Percentiles rank a stretch among this genome's conserved stretches.
These are phyloP conservation scores for Myriangium duriaei DNA, from an alignment of 2,329 filamentous ascomycete genomes.

Conservation along the genomic window DNA sequence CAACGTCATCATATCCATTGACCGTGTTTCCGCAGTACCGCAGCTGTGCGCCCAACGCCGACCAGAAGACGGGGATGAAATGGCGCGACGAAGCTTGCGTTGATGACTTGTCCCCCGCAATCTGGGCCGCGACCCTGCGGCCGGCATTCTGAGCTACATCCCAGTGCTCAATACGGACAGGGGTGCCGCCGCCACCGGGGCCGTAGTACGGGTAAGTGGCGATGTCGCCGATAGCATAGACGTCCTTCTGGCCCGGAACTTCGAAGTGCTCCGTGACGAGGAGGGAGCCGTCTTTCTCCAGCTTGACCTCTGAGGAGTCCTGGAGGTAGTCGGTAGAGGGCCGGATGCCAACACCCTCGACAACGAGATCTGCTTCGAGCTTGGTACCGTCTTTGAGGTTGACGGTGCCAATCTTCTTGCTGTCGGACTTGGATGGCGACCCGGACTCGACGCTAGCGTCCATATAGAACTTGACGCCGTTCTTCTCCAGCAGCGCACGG, in stretches of 20 bases:
- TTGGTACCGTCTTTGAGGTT: slow-evolving; percentile 74
- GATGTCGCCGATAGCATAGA: slow-evolving; percentile 91
- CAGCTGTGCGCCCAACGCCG: slow-evolving; percentile 75
- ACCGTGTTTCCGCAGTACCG: slow-evolving; percentile 85
- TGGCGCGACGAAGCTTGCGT: slow-evolving; percentile 36
- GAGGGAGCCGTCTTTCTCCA: slow-evolving; percentile 82
- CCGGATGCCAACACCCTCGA: slow-evolving; percentile 78
- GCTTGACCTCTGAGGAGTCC: slow-evolving; percentile 53
- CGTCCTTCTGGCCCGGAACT: slow-evolving; percentile 63
- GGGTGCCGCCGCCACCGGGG: slow-evolving; percentile 62
- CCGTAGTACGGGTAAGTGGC: slow-evolving; percentile 90
- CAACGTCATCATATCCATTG: slow-evolving; percentile 72
- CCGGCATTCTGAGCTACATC: slow-evolving; percentile 93
- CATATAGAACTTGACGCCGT: slow-evolving; percentile 81
- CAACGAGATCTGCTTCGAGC: slow-evolving; percentile 76
- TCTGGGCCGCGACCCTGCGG: slow-evolving; percentile 64
- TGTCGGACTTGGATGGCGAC: slow-evolving; percentile 52
- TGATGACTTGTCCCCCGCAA: slow-evolving; percentile 50
- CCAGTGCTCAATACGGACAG: slow-evolving; percentile 91
- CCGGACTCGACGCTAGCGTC: slow-evolving; percentile 72
- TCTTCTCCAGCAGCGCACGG: slow-evolving; percentile 66
- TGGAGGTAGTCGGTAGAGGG: slow-evolving; percentile 76
- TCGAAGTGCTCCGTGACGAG: slow-evolving; percentile 68
- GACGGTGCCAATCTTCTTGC: slow-evolving; percentile 65
- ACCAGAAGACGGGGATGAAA: slow-evolving; percentile 96